Conservation (phyloP, 108 stramenopile species). For the Pseudonitzschia pungens region DNA sequence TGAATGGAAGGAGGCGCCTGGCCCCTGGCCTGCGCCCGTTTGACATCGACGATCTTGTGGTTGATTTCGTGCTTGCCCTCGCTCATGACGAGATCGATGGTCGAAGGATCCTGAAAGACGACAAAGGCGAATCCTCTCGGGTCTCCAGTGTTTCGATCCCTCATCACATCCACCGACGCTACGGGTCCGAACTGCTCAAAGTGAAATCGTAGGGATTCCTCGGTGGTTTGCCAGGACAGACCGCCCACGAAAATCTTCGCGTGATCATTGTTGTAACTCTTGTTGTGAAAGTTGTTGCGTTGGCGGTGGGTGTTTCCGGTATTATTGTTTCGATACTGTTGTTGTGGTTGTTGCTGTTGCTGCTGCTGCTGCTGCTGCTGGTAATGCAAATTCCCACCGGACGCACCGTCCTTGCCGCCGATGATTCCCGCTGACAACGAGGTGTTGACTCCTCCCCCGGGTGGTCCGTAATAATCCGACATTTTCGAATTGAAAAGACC, state of each 20-base stretch:
- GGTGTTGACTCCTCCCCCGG: constrained; percentile 3
- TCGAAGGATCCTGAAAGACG: constrained; percentile 68
- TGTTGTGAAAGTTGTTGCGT: background rate
- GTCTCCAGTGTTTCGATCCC: constrained; percentile 83
- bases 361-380: constrained; percentile 1
- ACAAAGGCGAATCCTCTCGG: constrained; percentile 95
- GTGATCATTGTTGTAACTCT: constrained; percentile 15
- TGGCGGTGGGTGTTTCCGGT: background rate
- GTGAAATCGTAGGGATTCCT: constrained; percentile 88
- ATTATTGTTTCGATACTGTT: background rate
- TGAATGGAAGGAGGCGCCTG: constrained; percentile 85
- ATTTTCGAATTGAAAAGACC: background rate
- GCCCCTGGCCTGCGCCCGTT: constrained; percentile 87
- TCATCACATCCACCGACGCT: constrained; percentile 67
- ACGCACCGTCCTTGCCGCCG: background rate
- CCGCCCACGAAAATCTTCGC: constrained; percentile 94
- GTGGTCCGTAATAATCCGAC: constrained; percentile 23
- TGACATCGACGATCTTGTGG: constrained; percentile 87
- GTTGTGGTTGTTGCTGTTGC: background rate
- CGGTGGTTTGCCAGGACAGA: constrained; percentile 91
- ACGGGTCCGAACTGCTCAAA: constrained; percentile 88
- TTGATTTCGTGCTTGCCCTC: constrained; percentile 80
- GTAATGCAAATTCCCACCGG: background rate
- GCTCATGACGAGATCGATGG: constrained; percentile 83
- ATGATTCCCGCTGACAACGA: background rate